Conservation (phyloP, 2,329 filamentous ascomycete species). For the Paecilomyces sp. region DNA sequence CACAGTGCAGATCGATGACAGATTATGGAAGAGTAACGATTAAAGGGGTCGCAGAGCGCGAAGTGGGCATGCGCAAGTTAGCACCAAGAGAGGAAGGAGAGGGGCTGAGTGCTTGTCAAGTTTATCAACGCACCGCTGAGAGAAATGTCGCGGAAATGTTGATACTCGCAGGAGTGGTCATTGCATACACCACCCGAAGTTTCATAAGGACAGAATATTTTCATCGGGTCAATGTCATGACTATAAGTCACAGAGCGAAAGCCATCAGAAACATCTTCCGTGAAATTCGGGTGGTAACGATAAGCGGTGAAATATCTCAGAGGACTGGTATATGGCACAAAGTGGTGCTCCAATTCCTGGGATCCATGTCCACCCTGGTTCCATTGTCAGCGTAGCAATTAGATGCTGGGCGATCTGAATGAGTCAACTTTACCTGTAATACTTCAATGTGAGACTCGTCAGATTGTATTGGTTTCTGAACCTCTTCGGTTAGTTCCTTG, state of each 20-base stretch:
- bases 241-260: conserved; percentile 89
- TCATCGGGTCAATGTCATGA: conserved; percentile 73
- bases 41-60: background rate
- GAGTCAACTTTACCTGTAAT: conserved; percentile 25
- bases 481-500: conserved; percentile 24
- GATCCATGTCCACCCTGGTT: conserved; percentile 17
- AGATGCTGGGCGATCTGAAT: conserved; percentile 6
- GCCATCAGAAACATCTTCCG: conserved; percentile 62
- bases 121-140: conserved; percentile 63
- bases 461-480: conserved; percentile 19
- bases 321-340: conserved; percentile 73
- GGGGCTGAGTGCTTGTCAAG: conserved; percentile 15
- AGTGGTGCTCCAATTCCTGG: conserved; percentile 18
- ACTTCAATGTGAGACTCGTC: conserved; percentile 18
- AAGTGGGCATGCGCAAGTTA: background rate
- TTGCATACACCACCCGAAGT: conserved; percentile 65
- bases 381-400: conserved; percentile 19
- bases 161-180: conserved; percentile 62
- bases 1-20: conserved; percentile 14
- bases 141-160: conserved; percentile 72
- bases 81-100: conserved; percentile 3
- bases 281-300: conserved; percentile 78
- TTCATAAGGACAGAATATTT: conserved; percentile 70
- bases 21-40: conserved; percentile 2
- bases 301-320: conserved; percentile 78